These are phyloP conservation scores for Russula abietina DNA, from an alignment of 768 basidiomycete species.

Conservation along the genomic window DNA sequence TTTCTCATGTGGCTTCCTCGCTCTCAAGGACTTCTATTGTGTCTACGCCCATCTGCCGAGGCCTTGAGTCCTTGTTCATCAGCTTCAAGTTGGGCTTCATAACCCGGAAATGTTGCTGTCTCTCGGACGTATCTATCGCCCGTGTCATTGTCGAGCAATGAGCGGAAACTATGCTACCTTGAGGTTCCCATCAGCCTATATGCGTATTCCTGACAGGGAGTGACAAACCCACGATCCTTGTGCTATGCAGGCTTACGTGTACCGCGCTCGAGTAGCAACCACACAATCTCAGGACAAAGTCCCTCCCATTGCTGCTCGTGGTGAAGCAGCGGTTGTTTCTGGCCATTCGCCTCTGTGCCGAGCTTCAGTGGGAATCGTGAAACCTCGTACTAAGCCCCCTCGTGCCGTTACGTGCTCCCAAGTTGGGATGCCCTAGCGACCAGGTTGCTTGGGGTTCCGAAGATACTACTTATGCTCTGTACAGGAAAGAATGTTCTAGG, in stretches of 20 bases:
- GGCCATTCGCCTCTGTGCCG: slow-evolving; percentile 4
- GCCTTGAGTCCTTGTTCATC: neutral
- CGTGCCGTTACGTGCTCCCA: neutral
- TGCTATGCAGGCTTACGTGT: neutral
- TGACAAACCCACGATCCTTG: neutral
- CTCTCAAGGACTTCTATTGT: neutral
- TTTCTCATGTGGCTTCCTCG: neutral
- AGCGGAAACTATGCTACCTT: neutral
- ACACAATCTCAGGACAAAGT: slow-evolving; percentile 7
- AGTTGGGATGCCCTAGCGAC: neutral
- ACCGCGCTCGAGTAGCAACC: slow-evolving; percentile 20
- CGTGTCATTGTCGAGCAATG: neutral
- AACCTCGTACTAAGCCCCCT: neutral
- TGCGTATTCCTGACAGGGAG: too few relatives aligned
- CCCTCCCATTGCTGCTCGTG: neutral
- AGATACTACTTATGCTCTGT: slow-evolving; percentile 1
- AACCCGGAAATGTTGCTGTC: neutral
- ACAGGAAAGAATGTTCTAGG: neutral
- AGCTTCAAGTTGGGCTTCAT: neutral
- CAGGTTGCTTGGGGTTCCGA: slow-evolving; percentile 8
- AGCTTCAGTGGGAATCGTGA: slow-evolving; percentile 1
- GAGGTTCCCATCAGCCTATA: neutral
- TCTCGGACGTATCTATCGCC: neutral
- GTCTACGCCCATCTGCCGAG: neutral
- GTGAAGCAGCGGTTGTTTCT: slow-evolving; percentile 4